Percentiles rank a stretch among this genome's conserved stretches.
phyloP scores from a whole-genome alignment of 208 protist species.

The Trypanosoma lewisi region DNA sequence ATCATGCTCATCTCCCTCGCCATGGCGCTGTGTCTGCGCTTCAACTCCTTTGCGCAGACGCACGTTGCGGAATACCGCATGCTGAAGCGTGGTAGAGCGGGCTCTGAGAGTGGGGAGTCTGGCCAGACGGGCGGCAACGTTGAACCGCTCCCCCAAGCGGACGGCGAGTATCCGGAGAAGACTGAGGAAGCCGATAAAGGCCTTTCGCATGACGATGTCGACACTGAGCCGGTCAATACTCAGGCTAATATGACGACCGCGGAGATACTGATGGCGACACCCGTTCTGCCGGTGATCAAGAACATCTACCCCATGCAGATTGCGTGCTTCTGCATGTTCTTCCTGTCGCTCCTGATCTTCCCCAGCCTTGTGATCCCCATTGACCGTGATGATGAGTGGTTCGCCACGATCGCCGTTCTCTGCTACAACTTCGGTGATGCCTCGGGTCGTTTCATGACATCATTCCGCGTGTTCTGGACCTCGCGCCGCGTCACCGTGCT shows the following conservation, averaged over 20 bases:
- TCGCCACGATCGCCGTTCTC: conserved; percentile 75
- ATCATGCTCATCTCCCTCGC: conserved; percentile 57
- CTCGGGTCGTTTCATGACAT: conserved; percentile 53
- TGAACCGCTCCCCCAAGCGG: background rate
- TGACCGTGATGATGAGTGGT: conserved; percentile 66
- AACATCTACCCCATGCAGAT: conserved; percentile 60
- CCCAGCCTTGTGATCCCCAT: conserved; percentile 72
- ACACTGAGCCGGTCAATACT: conserved; percentile 22
- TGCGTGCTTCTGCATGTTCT: conserved; percentile 71
- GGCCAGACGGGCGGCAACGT: background rate
- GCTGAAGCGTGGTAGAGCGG: conserved; percentile 20
- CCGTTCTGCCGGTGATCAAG: conserved; percentile 53
- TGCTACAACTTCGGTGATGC: conserved; percentile 83
- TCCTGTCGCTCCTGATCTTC: conserved; percentile 75
- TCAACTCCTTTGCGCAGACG: conserved; percentile 59
- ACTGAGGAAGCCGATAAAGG: background rate
- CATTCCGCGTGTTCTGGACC: conserved; percentile 49
- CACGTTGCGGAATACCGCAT: conserved; percentile 71
- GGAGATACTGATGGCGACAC: conserved; percentile 52
- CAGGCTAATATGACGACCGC: conserved; percentile 58
- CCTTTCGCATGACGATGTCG: background rate
- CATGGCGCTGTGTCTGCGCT: conserved; percentile 59
- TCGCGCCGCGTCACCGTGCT: conserved; percentile 48
- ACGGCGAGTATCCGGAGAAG: background rate
- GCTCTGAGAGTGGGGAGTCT: background rate